Base-by-base conservation (phyloP, 805 yeast species). In the Sugiyamaella valdiviana region DNA sequence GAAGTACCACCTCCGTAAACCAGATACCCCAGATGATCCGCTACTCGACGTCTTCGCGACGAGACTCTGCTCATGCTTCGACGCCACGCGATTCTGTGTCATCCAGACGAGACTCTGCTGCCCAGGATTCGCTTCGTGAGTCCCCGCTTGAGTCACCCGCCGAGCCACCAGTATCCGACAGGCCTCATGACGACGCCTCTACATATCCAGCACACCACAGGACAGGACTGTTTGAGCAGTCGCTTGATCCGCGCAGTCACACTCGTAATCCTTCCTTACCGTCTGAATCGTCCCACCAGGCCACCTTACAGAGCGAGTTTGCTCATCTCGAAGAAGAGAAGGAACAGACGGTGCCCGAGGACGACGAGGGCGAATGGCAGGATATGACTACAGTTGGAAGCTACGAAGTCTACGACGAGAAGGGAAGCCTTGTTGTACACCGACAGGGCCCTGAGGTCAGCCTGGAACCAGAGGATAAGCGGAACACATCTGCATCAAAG, bases 331-430 rank as follows among this genome's bases (percentile, higher is more conserved):
- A 37, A 12, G 41, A 23, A n/a, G n/a, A n/a, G n/a, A n/a, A n/a
- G n/a, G n/a, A n/a, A n/a, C n/a, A n/a, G 35, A 26, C 10, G 44
- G 21, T 39, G 20, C 12, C 26, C 46, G 44, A 41, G 14, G 63
- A 57, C 22, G 66, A 63, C 32, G 54, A 48, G 12, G 44, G 15
- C 12, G 82, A 75, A 23, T 93, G 99, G 99, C 82, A 84, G 60
- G 79, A 85, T 15, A 89, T 93, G 87, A 83, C 85, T 39, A 81
- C 91, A 0, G 82, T 87, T 23, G 80, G 95, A 2, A 79, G 82
- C 43, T 74, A 78, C 49, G 87, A 87, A 52, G 76, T 87, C 38
- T 91, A 87, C 62, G 86, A 91, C 60, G 85, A 87, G 21, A 78
- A 77, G 58, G 97, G 70, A 44, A 60, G 62, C 39, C 57, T 65